Evolutionary conservation across 2,329 filamentous ascomycete genomes (phyloP).

Genomic region (Xylogone sp.): DNA sequence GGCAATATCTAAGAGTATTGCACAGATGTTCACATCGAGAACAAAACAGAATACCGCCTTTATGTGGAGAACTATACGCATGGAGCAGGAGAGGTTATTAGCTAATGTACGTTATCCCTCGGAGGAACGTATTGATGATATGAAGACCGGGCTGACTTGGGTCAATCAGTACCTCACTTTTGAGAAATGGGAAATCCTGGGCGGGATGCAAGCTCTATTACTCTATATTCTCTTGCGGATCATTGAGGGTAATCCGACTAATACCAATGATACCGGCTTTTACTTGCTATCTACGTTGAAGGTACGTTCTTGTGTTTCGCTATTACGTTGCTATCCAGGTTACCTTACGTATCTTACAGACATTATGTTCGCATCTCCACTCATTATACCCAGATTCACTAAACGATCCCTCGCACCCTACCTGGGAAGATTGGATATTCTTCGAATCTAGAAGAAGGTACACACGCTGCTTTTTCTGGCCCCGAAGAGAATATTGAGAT

Average conservation of each 20-base stretch:
- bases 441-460: conserved; percentile 1
- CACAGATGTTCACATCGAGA: conserved; percentile 9
- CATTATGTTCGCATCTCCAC: no score
- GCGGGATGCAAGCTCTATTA: conserved; percentile 1
- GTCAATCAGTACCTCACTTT: neutral
- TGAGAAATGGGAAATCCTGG: conserved; percentile 3
- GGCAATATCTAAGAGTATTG: conserved; percentile 8
- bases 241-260: neutral
- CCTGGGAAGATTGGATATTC: conserved; percentile 5
- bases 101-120: conserved; percentile 10
- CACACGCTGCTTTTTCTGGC: neutral
- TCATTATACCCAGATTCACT: neutral
- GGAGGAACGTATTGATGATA: no score
- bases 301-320: neutral
- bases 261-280: neutral
- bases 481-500: no score
- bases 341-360: no score
- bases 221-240: conserved; percentile 2
- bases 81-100: conserved; percentile 14
- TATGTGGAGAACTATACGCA: conserved; percentile 13
- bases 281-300: neutral
- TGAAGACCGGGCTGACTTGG: no score
- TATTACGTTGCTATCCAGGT: neutral
- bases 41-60: conserved; percentile 10
- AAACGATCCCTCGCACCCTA: neutral